A percentile compares a stretch with the other conserved stretches of the same genome.
Conservation (phyloP, 495 filamentous ascomycete genomes). For the Lasiosphaeria hispida region DNA sequence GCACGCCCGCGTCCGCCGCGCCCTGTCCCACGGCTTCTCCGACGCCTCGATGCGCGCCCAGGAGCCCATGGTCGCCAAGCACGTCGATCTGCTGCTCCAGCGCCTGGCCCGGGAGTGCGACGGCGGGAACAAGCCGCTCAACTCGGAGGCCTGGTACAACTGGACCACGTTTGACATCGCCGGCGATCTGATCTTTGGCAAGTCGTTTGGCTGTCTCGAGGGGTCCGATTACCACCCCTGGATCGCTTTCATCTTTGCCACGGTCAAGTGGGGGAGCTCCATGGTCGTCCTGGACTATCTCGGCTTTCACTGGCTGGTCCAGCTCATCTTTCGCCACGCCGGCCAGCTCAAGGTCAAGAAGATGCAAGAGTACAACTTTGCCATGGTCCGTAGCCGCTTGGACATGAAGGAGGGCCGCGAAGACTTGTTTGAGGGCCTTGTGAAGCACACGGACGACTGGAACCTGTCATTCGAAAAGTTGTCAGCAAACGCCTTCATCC, state of each 20-base stretch:
- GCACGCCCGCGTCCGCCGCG: slow-evolving; percentile 43
- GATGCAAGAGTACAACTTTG: neutral
- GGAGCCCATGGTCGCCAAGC: slow-evolving; percentile 32
- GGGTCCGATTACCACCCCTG: slow-evolving; percentile 29
- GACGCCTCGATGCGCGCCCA: slow-evolving; percentile 40
- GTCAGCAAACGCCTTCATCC: slow-evolving; percentile 12
- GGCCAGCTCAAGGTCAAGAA: neutral
- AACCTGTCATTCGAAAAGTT: slow-evolving; percentile 10
- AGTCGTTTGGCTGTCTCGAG: slow-evolving; percentile 50
- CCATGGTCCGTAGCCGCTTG: slow-evolving; percentile 31
- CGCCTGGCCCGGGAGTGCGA: slow-evolving; percentile 25
- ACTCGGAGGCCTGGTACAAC: slow-evolving; percentile 50
- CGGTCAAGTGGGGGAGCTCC: slow-evolving; percentile 25
- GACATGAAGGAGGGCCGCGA: slow-evolving; percentile 25
- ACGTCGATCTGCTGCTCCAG: slow-evolving; percentile 39
- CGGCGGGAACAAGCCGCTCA: slow-evolving; percentile 19
- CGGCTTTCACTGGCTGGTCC: slow-evolving; percentile 10
- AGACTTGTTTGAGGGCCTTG: slow-evolving; percentile 41
- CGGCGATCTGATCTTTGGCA: slow-evolving; percentile 54
- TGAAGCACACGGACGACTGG: slow-evolving; percentile 31
- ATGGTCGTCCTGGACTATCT: slow-evolving; percentile 29
- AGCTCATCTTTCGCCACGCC: neutral
- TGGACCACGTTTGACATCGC: slow-evolving; percentile 57
- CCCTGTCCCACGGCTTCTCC: slow-evolving; percentile 49
- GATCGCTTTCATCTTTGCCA: slow-evolving; percentile 30